Conservation (phyloP, 2,329 filamentous ascomycete genomes). For the Arthrobotrys entomopaga region DNA sequence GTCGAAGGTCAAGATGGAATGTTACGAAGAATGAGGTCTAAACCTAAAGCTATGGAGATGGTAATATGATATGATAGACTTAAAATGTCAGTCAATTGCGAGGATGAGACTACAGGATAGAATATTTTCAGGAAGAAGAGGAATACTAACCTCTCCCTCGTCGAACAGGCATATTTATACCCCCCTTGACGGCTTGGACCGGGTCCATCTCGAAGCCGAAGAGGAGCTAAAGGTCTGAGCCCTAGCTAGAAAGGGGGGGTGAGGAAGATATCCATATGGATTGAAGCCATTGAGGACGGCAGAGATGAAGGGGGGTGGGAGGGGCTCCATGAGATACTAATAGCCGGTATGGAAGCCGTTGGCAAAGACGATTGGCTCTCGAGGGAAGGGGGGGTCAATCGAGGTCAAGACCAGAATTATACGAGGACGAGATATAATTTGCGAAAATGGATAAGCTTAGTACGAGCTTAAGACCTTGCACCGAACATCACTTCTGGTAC, state of each 20-base stretch:
- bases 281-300: constrained; percentile 35
- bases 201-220: constrained; percentile 25
- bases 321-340: constrained; percentile 26
- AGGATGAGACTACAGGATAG: constrained; percentile 21
- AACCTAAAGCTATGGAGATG: constrained; percentile 6
- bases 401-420: constrained; percentile 20
- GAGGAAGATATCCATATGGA: constrained; percentile 30
- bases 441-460: constrained; percentile 29
- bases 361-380: constrained; percentile 38
- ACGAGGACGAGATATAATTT: constrained; percentile 47
- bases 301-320: constrained; percentile 4
- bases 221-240: constrained; percentile 48
- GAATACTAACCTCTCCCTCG: constrained; percentile 38
- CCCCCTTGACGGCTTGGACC: constrained; percentile 20
- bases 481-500: constrained; percentile 32
- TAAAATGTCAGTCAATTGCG: constrained; percentile 27
- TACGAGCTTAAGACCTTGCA: constrained; percentile 5
- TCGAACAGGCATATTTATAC: constrained; percentile 53
- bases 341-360: constrained; percentile 43
- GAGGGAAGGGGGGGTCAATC: constrained; percentile 14
- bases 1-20: constrained; percentile 20
- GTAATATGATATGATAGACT: constrained; percentile 6
- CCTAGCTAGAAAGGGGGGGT: constrained; percentile 43
- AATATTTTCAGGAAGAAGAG: constrained; percentile 53
- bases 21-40: constrained; percentile 24